Base-by-base conservation (phyloP, 1,284 basidiomycete genomes). In the Agaricales sp. region DNA sequence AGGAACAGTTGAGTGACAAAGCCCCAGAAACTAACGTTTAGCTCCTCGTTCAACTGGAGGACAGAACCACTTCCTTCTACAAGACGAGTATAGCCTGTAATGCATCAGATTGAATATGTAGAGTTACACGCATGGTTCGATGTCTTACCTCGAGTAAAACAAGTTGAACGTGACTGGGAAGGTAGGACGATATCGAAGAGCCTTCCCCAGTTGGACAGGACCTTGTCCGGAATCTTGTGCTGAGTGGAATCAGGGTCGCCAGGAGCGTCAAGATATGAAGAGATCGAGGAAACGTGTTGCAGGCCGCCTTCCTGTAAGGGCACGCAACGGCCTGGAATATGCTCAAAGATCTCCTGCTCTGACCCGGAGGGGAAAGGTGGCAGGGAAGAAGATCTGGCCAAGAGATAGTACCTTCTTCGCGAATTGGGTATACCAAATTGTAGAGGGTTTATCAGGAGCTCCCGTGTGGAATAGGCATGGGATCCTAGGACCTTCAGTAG, bases 391-490 rank as follows among this genome's bases (percentile, higher is more conserved):
- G 77, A 69, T 2, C 77, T 82, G 4, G 84, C 85, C 1, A 89
- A 74, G n/a, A 86, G 67, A 55, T 89, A 89, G 58, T 88, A 89
- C 24, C 87, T 73, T 49, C 86, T 63, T 16, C 85, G 77, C 13
- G 87, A 88, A 58, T 88, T 89, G 3, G 87, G 86, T 20, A 87
- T 78, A 18, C 80, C 78, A 53, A 83, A 85, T 59, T 88, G 86
- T 2, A 87, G 63, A 1, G 86, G 87, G 22, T 79, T 87, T 41
- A 89, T 63, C 13, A 84, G 66, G 20, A 87, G 67, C 60, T 89
- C 85, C 16, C 68, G 55, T 0, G 67, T 72, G n/a, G 59, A 59
- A 59, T 88, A 88, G 23, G 74, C 74, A 2, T 82, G 67, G 1
- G 59, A 62, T 22, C 61, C 62, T 4, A 89, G 66, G 3, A 66